phyloP scores from a whole-genome alignment of 176 grass and related monocot genomes.

The Lolium perenne region DNA sequence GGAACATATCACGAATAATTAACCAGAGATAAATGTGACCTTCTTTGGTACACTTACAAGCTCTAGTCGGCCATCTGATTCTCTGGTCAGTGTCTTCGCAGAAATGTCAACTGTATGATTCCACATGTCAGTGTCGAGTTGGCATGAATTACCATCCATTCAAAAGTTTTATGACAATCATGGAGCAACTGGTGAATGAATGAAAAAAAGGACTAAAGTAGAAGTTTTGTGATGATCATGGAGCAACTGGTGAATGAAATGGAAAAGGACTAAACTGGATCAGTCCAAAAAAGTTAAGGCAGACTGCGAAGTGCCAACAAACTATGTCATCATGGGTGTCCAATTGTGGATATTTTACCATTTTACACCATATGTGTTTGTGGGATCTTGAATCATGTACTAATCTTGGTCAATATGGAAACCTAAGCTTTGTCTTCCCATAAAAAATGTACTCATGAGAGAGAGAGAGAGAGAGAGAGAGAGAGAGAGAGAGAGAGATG shows the following conservation, averaged over 20 bases:
- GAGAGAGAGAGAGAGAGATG: background rate
- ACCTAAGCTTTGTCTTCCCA: background rate
- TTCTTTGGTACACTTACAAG: constrained; percentile 59
- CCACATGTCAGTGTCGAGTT: constrained; percentile 37
- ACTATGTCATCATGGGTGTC: constrained; percentile 7
- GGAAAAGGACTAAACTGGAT: background rate
- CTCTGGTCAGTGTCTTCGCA: constrained; percentile 56
- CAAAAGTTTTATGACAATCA: constrained; percentile 11
- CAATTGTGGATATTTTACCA: background rate
- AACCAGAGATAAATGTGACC: constrained; percentile 59
- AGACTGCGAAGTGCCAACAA: background rate
- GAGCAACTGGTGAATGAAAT: constrained; percentile 29
- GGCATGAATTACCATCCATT: constrained; percentile 15
- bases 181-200: constrained; percentile 28
- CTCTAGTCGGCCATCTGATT: constrained; percentile 58
- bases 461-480: background rate
- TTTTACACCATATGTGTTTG: constrained; percentile 23
- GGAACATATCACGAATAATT: constrained; percentile 52
- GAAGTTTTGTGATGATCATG: background rate
- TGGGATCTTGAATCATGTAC: constrained; percentile 23
- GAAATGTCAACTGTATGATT: constrained; percentile 69
- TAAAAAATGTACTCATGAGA: background rate
- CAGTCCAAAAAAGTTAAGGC: constrained; percentile 25
- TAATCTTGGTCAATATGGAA: constrained; percentile 2
- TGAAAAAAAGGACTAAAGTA: constrained; percentile 7